These are phyloP conservation scores for Xylariaceae sp. DNA, from an alignment of 2,329 filamentous ascomycete genomes.

Conservation along the genomic window DNA sequence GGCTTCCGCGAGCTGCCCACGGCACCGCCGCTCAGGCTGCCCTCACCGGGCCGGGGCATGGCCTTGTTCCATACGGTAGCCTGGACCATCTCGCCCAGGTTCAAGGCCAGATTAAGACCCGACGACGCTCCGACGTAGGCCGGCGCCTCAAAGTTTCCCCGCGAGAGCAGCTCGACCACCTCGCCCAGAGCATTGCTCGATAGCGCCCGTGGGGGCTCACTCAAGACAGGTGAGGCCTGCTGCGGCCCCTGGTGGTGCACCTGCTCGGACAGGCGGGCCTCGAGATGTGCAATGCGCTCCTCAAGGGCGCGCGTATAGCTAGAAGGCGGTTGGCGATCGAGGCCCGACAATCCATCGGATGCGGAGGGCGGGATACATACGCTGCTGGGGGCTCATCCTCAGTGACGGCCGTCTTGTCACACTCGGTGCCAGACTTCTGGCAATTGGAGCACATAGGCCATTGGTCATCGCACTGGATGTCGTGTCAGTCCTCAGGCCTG, in stretches of 20 bases:
- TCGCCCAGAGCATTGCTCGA: slow-evolving; percentile 26
- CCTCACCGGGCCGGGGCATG: slow-evolving; percentile 18
- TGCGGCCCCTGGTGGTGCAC: slow-evolving; percentile 7
- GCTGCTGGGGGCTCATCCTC: slow-evolving; percentile 29
- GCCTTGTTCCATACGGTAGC: slow-evolving; percentile 47
- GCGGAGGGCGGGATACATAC: too few relatives aligned
- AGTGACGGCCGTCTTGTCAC: slow-evolving; percentile 34
- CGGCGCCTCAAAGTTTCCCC: slow-evolving; percentile 36
- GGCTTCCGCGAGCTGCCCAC: slow-evolving; percentile 2
- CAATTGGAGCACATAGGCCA: slow-evolving; percentile 38
- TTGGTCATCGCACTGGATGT: slow-evolving; percentile 33
- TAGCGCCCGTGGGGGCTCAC: slow-evolving; percentile 5
- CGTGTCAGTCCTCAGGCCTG: slow-evolving; percentile 1
- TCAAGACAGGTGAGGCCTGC: slow-evolving; percentile 5
- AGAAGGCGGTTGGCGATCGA: too few relatives aligned
- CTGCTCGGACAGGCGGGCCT: slow-evolving; percentile 20
- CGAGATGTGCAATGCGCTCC: slow-evolving; percentile 33
- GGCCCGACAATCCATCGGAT: too few relatives aligned
- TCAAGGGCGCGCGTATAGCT: slow-evolving; percentile 36
- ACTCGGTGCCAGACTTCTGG: slow-evolving; percentile 30
- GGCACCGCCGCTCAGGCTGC: background rate
- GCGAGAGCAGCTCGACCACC: slow-evolving; percentile 40
- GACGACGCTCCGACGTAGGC: slow-evolving; percentile 43
- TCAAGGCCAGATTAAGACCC: slow-evolving; percentile 39
- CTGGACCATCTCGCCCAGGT: slow-evolving; percentile 46